Evolutionary conservation across 805 yeast genomes (phyloP).

Genomic region (Nakazawaea molendinolei): DNA sequence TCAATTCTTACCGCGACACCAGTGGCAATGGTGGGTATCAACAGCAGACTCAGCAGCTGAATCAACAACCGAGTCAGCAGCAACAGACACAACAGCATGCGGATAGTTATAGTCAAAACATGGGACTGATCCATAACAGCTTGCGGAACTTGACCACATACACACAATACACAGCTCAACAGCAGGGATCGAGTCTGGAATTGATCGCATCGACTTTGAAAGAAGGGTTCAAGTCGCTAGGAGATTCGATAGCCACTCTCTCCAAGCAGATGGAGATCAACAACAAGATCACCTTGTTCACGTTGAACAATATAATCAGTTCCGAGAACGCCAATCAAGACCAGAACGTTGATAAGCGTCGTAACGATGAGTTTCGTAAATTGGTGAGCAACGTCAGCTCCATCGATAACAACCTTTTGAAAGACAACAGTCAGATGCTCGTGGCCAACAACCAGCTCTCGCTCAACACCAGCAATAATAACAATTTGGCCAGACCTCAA

Average conservation of each 20-base stretch:
- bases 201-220: constrained; percentile 1
- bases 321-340: not conserved
- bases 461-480: constrained; percentile 13
- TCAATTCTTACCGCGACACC: constrained; percentile 1
- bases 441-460: constrained; percentile 13
- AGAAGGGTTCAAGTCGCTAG: constrained; percentile 7
- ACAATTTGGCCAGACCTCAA: constrained; percentile 14
- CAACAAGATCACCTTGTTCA: constrained; percentile 8
- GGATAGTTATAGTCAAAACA: constrained; percentile 2
- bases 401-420: constrained; percentile 3
- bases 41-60: constrained; percentile 1
- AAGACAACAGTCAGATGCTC: too few relatives aligned
- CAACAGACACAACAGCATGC: constrained; percentile 1
- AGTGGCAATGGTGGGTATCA: not conserved
- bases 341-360: constrained; percentile 3
- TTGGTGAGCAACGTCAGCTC: constrained; percentile 7
- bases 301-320: constrained; percentile 2
- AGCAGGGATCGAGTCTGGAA: constrained; percentile 1
- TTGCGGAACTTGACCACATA: constrained; percentile 7
- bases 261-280: constrained; percentile 10
- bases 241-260: constrained; percentile 3
- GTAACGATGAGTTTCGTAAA: constrained; percentile 10
- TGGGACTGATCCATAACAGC: constrained; percentile 6
- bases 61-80: not conserved
- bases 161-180: constrained; percentile 6